Evolutionary conservation across 2,329 filamentous ascomycete genomes (phyloP).

Genomic region (Truncatella angustata): DNA sequence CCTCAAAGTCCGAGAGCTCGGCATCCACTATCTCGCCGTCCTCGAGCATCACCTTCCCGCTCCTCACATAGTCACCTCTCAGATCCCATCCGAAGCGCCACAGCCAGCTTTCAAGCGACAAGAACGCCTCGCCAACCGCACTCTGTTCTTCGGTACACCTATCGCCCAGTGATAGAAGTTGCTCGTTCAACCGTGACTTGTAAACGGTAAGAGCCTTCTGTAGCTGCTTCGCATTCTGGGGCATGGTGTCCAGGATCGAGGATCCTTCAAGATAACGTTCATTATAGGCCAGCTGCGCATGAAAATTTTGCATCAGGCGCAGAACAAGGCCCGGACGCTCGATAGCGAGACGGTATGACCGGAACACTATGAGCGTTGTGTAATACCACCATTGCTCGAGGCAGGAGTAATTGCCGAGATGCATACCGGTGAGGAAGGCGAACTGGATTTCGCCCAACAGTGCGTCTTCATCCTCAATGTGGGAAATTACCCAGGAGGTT

Average conservation of each 20-base stretch:
- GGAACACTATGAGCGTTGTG: constrained; percentile 48
- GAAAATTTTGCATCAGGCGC: constrained; percentile 47
- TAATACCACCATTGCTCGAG: constrained; percentile 63
- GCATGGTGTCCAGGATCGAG: constrained; percentile 39
- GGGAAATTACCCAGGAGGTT: constrained; percentile 42
- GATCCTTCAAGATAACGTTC: constrained; percentile 43
- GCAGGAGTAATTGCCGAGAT: constrained; percentile 57
- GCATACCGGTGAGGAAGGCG: constrained; percentile 54
- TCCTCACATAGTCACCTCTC: constrained; percentile 45
- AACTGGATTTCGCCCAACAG: constrained; percentile 61
- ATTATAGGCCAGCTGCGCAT: constrained; percentile 55
- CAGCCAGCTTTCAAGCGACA: constrained; percentile 45
- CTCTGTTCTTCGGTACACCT: constrained; percentile 37
- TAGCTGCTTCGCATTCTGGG: constrained; percentile 32
- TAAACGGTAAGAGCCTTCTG: constrained; percentile 51
- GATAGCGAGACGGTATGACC: constrained; percentile 44
- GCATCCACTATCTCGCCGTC: constrained; percentile 50
- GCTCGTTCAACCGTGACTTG: constrained; percentile 51
- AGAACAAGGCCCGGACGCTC: constrained; percentile 42
- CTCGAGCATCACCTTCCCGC: constrained; percentile 49
- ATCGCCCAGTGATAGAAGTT: constrained; percentile 35
- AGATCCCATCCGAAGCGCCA: constrained; percentile 56
- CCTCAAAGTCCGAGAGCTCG: constrained; percentile 49
- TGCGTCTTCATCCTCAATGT: constrained; percentile 35
- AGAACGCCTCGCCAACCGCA: constrained; percentile 47